Conservation (phyloP, 805 yeast genomes). For the Candida anglica region DNA sequence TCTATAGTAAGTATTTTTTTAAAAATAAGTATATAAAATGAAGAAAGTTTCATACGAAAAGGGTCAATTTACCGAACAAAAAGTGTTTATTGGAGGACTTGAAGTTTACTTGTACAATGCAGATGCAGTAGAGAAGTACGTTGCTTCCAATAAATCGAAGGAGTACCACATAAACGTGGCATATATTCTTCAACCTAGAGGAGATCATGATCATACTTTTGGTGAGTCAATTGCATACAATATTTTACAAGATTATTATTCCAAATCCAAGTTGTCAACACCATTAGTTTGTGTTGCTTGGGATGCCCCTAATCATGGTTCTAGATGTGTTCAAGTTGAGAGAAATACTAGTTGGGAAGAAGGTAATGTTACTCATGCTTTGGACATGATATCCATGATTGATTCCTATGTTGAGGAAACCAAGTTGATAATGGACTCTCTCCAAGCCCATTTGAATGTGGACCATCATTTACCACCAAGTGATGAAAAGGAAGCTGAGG, state of each 20-base stretch:
- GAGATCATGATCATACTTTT: constrained; percentile 29
- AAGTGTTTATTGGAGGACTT: constrained; percentile 41
- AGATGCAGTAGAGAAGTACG: constrained; percentile 21
- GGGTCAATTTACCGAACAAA: constrained; percentile 8
- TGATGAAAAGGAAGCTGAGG: constrained; percentile 6
- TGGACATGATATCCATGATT: constrained; percentile 45
- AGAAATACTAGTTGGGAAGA: constrained; percentile 42
- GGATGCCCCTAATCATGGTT: constrained; percentile 57
- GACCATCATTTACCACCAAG: constrained; percentile 19
- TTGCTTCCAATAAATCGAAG: constrained; percentile 8
- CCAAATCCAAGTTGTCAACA: constrained; percentile 11
- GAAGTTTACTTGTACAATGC: constrained; percentile 41
- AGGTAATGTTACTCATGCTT: constrained; percentile 48
- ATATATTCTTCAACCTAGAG: constrained; percentile 47
- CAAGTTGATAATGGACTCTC: constrained; percentile 37
- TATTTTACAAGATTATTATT: constrained; percentile 24
- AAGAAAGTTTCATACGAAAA: background rate
- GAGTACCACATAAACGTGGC: constrained; percentile 35
- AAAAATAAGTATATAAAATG: no score
- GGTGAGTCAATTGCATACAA: constrained; percentile 39
- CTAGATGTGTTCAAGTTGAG: constrained; percentile 29
- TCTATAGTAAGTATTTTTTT: no score
- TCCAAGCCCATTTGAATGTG: constrained; percentile 38
- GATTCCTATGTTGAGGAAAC: constrained; percentile 47
- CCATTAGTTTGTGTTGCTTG: constrained; percentile 47